Evolutionary conservation across 257 asterid genomes (phyloP), one percentile per base, ranked within the genome.

Genomic region (Schizonepeta tenuifolia): DNA sequence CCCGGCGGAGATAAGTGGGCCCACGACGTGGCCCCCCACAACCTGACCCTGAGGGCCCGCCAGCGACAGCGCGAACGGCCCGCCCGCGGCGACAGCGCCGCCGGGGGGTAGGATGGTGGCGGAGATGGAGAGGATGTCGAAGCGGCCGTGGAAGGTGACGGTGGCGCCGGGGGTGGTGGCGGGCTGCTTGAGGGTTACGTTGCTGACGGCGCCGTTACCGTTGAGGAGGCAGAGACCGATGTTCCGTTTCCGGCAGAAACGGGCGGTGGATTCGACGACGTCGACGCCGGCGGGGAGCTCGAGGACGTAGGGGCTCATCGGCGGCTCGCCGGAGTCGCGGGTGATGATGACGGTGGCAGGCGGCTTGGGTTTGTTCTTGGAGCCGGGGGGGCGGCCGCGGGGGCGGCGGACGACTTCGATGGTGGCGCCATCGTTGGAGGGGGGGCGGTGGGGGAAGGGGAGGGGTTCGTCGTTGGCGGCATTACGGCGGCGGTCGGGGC

Each of bases 21-120:
- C 97, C 18, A 86, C 84, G 0, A 91, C 97, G 5, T 77, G 63
- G 0, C 97, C 97, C 6, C 97, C 97, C 1, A 89, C 89, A 5
- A 91, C 90, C 75, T 87, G 97, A 15, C 96, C 97, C 70, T 89
- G 95, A 8, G 97, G 96, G 0, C 96, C 97, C 21, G 93, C 91
- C 1, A 90, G 55, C 0, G 91, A 81, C 0, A 92, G 79, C 0
- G 90, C 81, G 78, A 92, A 92, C 8, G 75, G 60, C 7, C 82
- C 89, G 33, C 76, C 78, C 44, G 71, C 7, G 69, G 82, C 62
- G 70, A 35, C 10, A 9, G 33, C 1, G 3, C 36, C 65, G 35
- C 5, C 79, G 53, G 35, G 63, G 0, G 85, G 88, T 0, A 87
- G 44, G 18, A 92, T 59, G 0, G 96, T 89, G n/a, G 95, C 96